Evolutionary conservation across 2,329 filamentous ascomycete species (phyloP), one percentile per base, ranked within the genome.

Genomic region (Ilyonectria destructans): DNA sequence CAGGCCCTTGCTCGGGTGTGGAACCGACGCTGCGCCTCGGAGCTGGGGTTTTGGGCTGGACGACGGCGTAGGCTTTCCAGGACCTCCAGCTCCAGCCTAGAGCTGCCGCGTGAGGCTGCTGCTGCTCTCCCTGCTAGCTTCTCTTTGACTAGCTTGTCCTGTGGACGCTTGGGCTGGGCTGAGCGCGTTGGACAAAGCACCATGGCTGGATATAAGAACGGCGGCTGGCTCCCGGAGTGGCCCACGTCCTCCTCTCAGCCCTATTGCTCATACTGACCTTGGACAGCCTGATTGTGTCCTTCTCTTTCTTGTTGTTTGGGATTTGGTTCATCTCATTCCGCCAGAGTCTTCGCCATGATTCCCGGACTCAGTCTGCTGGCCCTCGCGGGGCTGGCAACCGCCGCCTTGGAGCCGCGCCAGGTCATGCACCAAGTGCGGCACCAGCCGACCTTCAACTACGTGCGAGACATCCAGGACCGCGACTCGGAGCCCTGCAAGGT

Each of bases 381-480:
- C 67, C 65, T 76, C 6, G 67, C 55, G 0, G 72, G 74, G 46
- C 40, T 75, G 13, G 51, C 65, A 46, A 62, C 66, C 10, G 63
- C 71, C 35, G 69, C 70, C 51, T 64, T 76, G 8, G 74, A 76
- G 15, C 72, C 72, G 6, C 45, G 72, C 46, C 61, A 75, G 49
- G 35, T 76, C n/a, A 59, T 71, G 62, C 71, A 74, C 48, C 62
- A 70, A 40, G 69, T 59, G 6, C 57, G 62, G 4, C 19, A 73
- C 17, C 40, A 68, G 23, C 73, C 73, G 8, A 58, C 73, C 2
- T 70, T 69, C 17, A 54, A 68, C 21, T 56, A 60, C 51, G 56
- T 67, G 2, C 68, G 74, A 26, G 72, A 73, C 64, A 17, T 74
- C n/a, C 10, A 46, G 37, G 52, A 58, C 12, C 68, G 72, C 5